Base-by-base conservation (phyloP, 768 basidiomycete genomes). In the Termitomyces sp. region DNA sequence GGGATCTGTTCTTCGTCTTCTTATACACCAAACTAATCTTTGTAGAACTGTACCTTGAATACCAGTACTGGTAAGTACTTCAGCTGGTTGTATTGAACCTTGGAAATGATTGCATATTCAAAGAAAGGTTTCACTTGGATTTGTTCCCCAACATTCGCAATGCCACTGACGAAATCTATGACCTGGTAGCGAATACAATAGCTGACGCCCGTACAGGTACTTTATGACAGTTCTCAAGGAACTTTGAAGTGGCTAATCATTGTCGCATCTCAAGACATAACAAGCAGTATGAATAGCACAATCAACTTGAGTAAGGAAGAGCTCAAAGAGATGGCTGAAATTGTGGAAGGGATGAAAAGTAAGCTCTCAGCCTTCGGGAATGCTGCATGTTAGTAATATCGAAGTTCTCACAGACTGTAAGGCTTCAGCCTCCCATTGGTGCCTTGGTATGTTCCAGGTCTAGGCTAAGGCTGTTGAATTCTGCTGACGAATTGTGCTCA, bases 21-120 rank as follows among this genome's bases (percentile, higher is more conserved):
- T 30, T 30, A 7, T 30, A 30, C 7, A 30, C 30, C 30, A 30
- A 7, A 6, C 30, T 20, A 3, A 28, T 20, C 10, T 47, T 35
- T 20, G 7, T 38, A 62, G 57, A 56, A 16, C n/a, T 54, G 16
- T 59, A 49, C 13, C 51, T 62, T n/a, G 57, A 62, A 47, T 54
- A 38, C 26, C 45, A 56, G 52, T 62, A 62, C 18, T 62, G 61
- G 60, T 55, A 41, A 13, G 51, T 40, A 33, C 40, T 38, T 30
- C 30, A 7, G 1, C 10, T 4, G 10, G 5, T 11, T 30, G 33
- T 1, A 9, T n/a, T n/a, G 16, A 35, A 8, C 14, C 30, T 26
- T 1, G 5, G n/a, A 45, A 7, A n/a, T 26, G 9, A 24, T n/a
- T n/a, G 18, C 22, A 32, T n/a, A 18, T 40, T n/a, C 18, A 18